A percentile compares a stretch with the other conserved stretches of the same genome.
Conservation (phyloP, 805 yeast species). For the Candida manassasensis region DNA sequence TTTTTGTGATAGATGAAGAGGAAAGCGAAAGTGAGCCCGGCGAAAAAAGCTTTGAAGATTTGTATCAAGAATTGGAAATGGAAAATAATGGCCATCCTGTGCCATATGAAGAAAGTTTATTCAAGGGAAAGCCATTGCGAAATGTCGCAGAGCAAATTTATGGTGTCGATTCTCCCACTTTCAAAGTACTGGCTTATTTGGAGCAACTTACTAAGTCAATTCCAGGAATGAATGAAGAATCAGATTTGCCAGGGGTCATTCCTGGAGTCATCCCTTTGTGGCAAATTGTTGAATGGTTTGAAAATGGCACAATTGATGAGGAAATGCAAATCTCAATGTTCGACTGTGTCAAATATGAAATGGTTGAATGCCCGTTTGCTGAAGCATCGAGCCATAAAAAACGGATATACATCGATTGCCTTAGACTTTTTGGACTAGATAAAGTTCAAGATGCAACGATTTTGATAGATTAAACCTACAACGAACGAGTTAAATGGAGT, state of each 20-base stretch:
- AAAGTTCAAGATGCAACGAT: slow-evolving; percentile 24
- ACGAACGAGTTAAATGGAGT: no score
- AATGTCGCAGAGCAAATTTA: slow-evolving; percentile 20
- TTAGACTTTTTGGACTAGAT: slow-evolving; percentile 42
- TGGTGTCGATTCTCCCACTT: slow-evolving; percentile 7
- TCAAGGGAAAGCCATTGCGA: slow-evolving; percentile 3
- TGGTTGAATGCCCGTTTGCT: slow-evolving; percentile 18
- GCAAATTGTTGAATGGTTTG: slow-evolving; percentile 38
- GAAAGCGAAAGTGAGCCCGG: slow-evolving; percentile 1
- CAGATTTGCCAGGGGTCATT: slow-evolving; percentile 35
- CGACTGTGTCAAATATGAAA: slow-evolving; percentile 2
- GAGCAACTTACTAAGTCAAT: not conserved
- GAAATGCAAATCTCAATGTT: slow-evolving; percentile 13
- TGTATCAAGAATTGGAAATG: slow-evolving; percentile 9
- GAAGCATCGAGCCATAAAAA: slow-evolving; percentile 17
- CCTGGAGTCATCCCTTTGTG: slow-evolving; percentile 50
- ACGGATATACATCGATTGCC: slow-evolving; percentile 33
- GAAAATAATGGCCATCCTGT: slow-evolving; percentile 13
- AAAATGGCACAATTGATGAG: slow-evolving; percentile 18
- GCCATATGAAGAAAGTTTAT: slow-evolving; percentile 7
- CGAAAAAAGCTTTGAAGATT: not conserved
- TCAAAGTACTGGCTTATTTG: not conserved
- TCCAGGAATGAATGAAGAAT: not conserved
- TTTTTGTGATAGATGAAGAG: slow-evolving; percentile 20
- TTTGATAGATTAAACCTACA: no score